Conservation (phyloP, 2,329 filamentous ascomycete genomes). For the Juglanconis oblonga region DNA sequence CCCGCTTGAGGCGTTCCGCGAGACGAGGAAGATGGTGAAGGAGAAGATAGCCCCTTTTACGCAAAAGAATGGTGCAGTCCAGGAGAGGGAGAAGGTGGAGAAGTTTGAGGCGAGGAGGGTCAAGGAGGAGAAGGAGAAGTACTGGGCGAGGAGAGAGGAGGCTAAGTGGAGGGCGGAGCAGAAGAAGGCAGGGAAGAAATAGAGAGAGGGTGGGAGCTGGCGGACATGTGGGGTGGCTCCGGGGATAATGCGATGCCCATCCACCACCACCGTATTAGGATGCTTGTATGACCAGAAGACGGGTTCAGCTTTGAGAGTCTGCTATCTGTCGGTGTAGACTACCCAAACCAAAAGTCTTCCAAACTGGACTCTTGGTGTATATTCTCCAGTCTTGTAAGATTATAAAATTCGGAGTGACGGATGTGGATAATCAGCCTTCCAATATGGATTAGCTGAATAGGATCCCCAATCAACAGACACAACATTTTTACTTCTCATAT, state of each 20-base stretch:
- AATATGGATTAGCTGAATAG: too few species aligned
- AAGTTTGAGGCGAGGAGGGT: conserved; percentile 8
- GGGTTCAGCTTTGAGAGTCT: background rate
- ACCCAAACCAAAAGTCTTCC: background rate
- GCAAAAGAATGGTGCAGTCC: background rate
- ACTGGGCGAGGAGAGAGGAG: conserved; percentile 3
- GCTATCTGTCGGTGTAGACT: background rate
- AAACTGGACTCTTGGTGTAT: background rate
- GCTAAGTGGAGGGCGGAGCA: conserved; percentile 1
- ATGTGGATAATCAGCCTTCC: too few species aligned
- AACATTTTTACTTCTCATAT: too few species aligned
- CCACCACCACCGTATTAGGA: too few species aligned
- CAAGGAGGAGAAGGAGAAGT: conserved; percentile 14
- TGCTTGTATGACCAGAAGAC: background rate
- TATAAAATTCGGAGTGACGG: background rate
- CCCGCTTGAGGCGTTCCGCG: conserved; percentile 1
- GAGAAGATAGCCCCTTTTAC: conserved; percentile 1
- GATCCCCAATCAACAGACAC: too few species aligned
- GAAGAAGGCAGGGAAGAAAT: conserved; percentile 2
- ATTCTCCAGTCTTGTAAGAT: background rate
- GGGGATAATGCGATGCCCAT: too few species aligned
- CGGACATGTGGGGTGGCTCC: background rate
- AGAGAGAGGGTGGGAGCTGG: background rate
- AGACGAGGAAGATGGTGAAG: background rate
- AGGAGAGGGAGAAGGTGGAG: background rate